These are phyloP conservation scores for Ascoidea asiatica DNA, from an alignment of 805 yeast genomes.

Conservation along the genomic window DNA sequence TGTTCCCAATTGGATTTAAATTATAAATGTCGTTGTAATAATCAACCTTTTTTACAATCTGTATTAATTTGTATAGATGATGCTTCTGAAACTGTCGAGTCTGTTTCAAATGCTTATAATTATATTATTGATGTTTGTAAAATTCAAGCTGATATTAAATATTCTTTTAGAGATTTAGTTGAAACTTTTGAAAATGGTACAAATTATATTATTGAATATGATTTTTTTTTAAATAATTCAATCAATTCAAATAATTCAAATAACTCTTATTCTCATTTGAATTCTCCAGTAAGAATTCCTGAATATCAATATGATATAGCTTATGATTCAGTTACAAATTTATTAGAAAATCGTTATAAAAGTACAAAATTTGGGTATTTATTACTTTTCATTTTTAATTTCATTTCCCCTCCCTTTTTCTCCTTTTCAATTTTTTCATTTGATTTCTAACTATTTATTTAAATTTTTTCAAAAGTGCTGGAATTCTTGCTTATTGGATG, in stretches of 20 bases:
- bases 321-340: neutral
- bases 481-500: constrained; percentile 20
- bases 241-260: too few species aligned
- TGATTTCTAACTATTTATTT: too few species aligned
- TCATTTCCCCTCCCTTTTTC: neutral
- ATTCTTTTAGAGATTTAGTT: constrained; percentile 17
- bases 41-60: constrained; percentile 22
- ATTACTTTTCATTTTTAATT: neutral
- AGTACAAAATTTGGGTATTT: neutral
- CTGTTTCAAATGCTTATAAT: constrained; percentile 17
- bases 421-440: neutral
- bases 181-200: constrained; percentile 18
- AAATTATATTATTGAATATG: constrained; percentile 11
- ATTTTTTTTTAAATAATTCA: neutral
- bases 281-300: neutral
- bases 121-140: constrained; percentile 22
- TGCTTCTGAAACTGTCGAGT: constrained; percentile 15
- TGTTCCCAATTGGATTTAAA: constrained; percentile 20
- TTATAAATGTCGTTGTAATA: constrained; percentile 21
- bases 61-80: constrained; percentile 21
- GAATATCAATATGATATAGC: neutral
- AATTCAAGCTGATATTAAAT: constrained; percentile 17
- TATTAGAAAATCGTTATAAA: neutral
- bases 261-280: neutral
- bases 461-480: constrained; percentile 15